These are phyloP conservation scores for Uromyces viciae-fabae DNA, from an alignment of 1,284 basidiomycete genomes.

Conservation along the genomic window DNA sequence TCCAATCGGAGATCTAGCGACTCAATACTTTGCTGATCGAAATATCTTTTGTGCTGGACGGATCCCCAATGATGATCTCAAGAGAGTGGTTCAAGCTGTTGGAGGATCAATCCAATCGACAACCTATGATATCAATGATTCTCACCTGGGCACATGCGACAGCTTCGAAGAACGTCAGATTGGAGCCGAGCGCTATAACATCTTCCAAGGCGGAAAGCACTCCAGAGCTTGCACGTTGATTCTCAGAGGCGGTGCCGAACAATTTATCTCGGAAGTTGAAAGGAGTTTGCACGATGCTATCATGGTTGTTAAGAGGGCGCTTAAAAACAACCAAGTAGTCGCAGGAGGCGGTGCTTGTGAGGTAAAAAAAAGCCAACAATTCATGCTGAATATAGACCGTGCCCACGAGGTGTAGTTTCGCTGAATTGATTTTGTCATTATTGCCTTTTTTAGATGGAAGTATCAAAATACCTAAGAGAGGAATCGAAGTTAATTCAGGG, in stretches of 20 bases:
- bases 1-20: constrained; percentile 96
- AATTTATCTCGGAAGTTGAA: constrained; percentile 98
- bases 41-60: constrained; percentile 99
- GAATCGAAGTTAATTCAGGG: constrained; percentile 89
- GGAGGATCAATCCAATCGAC: constrained; percentile 94
- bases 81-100: constrained; percentile 90
- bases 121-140: constrained; percentile 76
- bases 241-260: constrained; percentile 92
- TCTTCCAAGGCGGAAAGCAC: constrained; percentile 82
- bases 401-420: neutral
- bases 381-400: too few species aligned
- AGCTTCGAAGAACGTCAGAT: constrained; percentile 92
- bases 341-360: constrained; percentile 97
- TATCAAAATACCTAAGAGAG: constrained; percentile 86
- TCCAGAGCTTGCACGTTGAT: constrained; percentile 98
- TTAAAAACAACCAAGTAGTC: constrained; percentile 91
- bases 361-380: too few species aligned
- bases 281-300: constrained; percentile 96
- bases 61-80: constrained; percentile 82
- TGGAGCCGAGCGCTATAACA: constrained; percentile 93
- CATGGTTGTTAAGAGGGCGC: constrained; percentile 97
- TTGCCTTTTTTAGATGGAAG: constrained; percentile 80
- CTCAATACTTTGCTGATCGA: constrained; percentile 98
- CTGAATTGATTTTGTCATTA: constrained; percentile 10
- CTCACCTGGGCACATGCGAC: constrained; percentile 86